These are phyloP conservation scores for Myxozyma mucilagina DNA, from an alignment of 805 yeast species.

Conservation along the genomic window DNA sequence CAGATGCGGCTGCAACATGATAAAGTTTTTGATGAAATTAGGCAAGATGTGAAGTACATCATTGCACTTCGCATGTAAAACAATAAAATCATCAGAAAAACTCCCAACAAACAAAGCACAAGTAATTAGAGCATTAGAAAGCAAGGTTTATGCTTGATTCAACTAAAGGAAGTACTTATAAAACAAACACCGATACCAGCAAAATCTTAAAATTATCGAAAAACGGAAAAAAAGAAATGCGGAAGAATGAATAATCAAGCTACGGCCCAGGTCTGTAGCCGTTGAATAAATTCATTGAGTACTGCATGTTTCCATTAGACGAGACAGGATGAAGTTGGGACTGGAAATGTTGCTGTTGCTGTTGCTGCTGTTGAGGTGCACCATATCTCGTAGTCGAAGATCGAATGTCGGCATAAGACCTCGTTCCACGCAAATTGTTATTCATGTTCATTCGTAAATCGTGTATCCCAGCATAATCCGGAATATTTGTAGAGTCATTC, in stretches of 20 bases:
- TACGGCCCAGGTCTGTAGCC: not conserved
- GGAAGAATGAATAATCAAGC: too few species aligned
- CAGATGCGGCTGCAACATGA: too few species aligned
- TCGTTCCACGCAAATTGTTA: constrained; percentile 36
- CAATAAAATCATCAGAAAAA: too few species aligned
- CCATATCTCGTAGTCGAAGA: constrained; percentile 19
- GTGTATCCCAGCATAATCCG: constrained; percentile 1
- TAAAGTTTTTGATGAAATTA: too few species aligned
- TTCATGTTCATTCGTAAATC: constrained; percentile 8
- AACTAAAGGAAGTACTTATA: not conserved
- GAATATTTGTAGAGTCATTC: constrained; percentile 6
- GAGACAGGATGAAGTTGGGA: not conserved
- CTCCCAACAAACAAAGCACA: not conserved
- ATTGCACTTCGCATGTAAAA: too few species aligned
- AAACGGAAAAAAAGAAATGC: not conserved
- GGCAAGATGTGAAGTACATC: too few species aligned
- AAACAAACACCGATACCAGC: not conserved
- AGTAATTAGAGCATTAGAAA: too few species aligned
- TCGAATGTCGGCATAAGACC: constrained; percentile 40
- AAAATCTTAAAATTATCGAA: not conserved
- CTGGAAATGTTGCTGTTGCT: not conserved
- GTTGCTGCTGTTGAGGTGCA: not conserved
- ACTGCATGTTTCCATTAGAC: constrained; percentile 1
- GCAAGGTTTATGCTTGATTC: not conserved
- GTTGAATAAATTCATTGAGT: not conserved